Evolutionary conservation across 441 rosid genomes (phyloP).

Genomic region (Dalechampia spathulata): DNA sequence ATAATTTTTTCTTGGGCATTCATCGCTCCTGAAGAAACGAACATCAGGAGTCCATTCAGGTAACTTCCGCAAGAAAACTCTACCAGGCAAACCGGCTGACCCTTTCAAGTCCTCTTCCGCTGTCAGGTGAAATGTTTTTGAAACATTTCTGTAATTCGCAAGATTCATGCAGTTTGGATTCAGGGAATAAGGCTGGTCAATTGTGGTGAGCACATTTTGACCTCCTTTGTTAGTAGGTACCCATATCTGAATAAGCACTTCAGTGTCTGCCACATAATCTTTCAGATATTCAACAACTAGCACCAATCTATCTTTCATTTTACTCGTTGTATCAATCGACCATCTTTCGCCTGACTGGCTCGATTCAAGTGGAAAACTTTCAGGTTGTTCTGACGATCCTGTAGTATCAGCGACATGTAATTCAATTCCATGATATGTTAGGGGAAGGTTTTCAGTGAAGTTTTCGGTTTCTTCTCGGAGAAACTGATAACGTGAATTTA

Average conservation of each 20-base stretch:
- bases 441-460: constrained; percentile 18
- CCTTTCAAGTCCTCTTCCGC: constrained; percentile 54
- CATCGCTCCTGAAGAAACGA: constrained; percentile 57
- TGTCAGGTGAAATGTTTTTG: constrained; percentile 45
- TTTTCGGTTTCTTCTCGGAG: constrained; percentile 25
- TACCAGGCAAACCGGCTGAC: constrained; percentile 64
- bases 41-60: constrained; percentile 96
- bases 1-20: constrained; percentile 50
- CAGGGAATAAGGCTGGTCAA: constrained; percentile 26
- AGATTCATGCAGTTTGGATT: constrained; percentile 46
- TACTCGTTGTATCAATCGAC: constrained; percentile 51
- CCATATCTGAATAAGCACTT: constrained; percentile 7
- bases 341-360: constrained; percentile 39
- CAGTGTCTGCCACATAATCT: neutral
- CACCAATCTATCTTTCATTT: neutral
- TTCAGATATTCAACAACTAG: constrained; percentile 1
- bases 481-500: constrained; percentile 19
- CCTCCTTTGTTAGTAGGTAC: neutral
- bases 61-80: constrained; percentile 57
- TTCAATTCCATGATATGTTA: constrained; percentile 24
- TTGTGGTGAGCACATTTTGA: constrained; percentile 1
- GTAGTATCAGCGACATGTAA: constrained; percentile 23
- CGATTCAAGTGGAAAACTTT: constrained; percentile 32
- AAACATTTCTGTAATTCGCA: constrained; percentile 49
- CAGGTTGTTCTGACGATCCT: constrained; percentile 28